Evolutionary conservation across 305 asterid species (phyloP), one percentile per base, ranked within the genome.

Genomic region (Stenogyne calaminthoides): DNA sequence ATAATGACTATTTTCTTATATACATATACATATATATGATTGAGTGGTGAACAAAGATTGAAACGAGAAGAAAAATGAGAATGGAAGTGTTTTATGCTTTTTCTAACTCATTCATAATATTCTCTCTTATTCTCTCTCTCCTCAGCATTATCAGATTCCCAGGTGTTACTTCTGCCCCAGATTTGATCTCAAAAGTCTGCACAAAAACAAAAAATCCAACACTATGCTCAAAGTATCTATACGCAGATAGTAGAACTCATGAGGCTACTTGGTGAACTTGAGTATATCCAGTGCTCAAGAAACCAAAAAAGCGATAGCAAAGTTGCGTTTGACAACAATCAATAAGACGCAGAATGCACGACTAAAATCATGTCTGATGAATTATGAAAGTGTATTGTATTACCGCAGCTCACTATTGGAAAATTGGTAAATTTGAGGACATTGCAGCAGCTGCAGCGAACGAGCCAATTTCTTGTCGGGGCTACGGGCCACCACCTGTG

Each of bases 381-480:
- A 9, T 46, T 74, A 74, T 12, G 62, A 66, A 7, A 66, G 62
- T 18, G 62, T 69, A 7, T 16, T 46, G 0, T 58, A 77, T 39
- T 59, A 59, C 46, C 65, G 74, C 71, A 39, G 27, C 16, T 29
- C 2, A 18, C 2, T 72, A 72, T 44, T 36, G 70, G 71, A 72
- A 59, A 67, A 42, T 9, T 55, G 27, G 44, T 51, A 40, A 52
- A 51, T 59, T 49, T 62, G 42, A 34, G 16, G 63, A 60, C 5
- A 67, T 59, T n/a, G 20, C 40, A 20, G 70, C 74, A 47, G 29
- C 78, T 4, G 81, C 81, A 14, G 32, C 61, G 75, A 77, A 72
- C 4, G 71, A 71, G 62, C 55, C 75, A 3, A 29, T 72, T 51
- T 18, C 55, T 56, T 77, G 81, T 7, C 14, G 49, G 1, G 29